phyloP scores from a whole-genome alignment of 179 eudicot species.

The Actinidia chinensis region DNA sequence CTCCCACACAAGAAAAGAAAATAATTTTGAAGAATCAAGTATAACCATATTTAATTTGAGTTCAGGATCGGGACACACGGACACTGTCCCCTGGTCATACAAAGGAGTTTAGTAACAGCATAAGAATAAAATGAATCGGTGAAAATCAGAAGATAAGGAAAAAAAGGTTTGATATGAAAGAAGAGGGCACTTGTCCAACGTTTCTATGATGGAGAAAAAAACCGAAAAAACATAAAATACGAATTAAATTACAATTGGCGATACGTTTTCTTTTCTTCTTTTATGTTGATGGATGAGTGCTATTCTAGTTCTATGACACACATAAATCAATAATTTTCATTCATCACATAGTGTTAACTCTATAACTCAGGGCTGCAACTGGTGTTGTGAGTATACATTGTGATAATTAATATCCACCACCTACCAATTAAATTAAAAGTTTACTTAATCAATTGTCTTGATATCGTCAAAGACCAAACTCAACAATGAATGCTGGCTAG shows the following conservation, averaged over 20 bases:
- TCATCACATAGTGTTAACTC: neutral
- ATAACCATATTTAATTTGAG: neutral
- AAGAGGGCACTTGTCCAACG: neutral
- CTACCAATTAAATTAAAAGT: no score
- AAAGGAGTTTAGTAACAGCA: neutral
- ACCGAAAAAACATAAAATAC: neutral
- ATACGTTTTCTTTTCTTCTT: neutral
- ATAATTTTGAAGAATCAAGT: neutral
- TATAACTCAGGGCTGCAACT: neutral
- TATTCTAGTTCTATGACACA: neutral
- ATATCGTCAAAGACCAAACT: neutral
- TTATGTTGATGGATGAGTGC: neutral
- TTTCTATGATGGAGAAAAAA: neutral
- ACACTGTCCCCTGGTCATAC: neutral
- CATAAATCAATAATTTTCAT: neutral
- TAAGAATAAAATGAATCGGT: neutral
- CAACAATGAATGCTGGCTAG: neutral
- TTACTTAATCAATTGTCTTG: neutral
- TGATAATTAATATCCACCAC: neutral
- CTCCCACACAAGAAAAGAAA: conserved; percentile 34
- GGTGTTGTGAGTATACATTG: neutral
- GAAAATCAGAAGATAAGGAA: neutral
- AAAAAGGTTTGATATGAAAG: neutral
- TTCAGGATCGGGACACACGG: neutral
- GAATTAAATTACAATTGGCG: neutral